These are phyloP conservation scores for Heracleum sosnowskyi DNA, from an alignment of 129 eudicot genomes.

Conservation along the genomic window DNA sequence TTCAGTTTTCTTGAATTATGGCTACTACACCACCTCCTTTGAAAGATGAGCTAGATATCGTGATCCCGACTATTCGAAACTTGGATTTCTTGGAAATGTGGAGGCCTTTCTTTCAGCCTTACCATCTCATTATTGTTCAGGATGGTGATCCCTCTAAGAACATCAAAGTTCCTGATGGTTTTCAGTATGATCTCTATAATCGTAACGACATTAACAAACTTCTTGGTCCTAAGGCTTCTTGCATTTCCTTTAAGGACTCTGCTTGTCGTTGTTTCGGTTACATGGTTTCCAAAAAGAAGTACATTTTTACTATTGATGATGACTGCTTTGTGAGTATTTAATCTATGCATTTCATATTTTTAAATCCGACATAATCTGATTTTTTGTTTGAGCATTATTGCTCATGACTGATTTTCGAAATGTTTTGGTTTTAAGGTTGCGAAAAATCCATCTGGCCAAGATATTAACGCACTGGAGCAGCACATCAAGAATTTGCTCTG, in stretches of 20 bases:
- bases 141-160: conserved; percentile 87
- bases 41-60: conserved; percentile 7
- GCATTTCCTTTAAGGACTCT: conserved; percentile 37
- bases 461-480: conserved; percentile 81
- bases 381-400: too few species aligned
- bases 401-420: too few species aligned
- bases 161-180: conserved; percentile 68
- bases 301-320: conserved; percentile 6
- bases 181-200: conserved; percentile 66
- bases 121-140: conserved; percentile 87
- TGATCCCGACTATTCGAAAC: conserved; percentile 71
- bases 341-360: background rate
- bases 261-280: conserved; percentile 96
- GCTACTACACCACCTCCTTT: background rate
- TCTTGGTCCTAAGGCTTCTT: conserved; percentile 71
- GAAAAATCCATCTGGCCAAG: conserved; percentile 72
- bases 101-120: conserved; percentile 81
- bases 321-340: background rate
- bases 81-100: conserved; percentile 95
- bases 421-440: background rate
- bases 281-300: conserved; percentile 38
- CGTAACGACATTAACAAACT: conserved; percentile 69
- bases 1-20: too few species aligned
- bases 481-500: conserved; percentile 78
- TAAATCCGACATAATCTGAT: background rate